Base-by-base conservation (phyloP, 495 filamentous ascomycete species). In the Tuber microsphaerosporum region DNA sequence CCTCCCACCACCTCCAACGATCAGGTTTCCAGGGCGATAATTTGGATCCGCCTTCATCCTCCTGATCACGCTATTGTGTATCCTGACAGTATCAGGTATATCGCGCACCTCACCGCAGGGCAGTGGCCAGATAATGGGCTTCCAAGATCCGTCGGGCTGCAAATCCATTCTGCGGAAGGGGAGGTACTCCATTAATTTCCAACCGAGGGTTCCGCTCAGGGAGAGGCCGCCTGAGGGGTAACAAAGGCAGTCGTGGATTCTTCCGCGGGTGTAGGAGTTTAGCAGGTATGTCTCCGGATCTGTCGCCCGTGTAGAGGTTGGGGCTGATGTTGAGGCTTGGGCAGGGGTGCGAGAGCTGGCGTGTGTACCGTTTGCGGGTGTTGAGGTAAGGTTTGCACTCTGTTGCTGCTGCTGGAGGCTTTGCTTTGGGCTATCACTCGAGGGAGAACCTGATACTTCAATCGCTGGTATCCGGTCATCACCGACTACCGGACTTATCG, bases 131-230 rank as follows among this genome's bases (percentile, higher is more conserved):
- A 89, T 84, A 75, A 96, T 94, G 0, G 91, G 90, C 78, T 91
- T 91, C 93, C 93, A 96, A 0, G 89, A 88, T 1, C 92, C 92
- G 75, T 94, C 90, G 3, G 86, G 73, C 71, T 89, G 87, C 31
- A 95, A 81, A 80, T 94, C 93, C 91, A 96, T 93, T 14, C 93
- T 88, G 1, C 92, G 88, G 85, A 95, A 94, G 0, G 93, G 93
- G 20, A 96, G 85, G 80, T 90, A 94, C 80, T 96, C 92, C 92
- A 95, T 94, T 44, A 93, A 83, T 37, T 89, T 90, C 93, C 93
- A 95, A 0, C 88, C 88, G 1, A 93, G 73, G 1, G 94, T 91
- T 0, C 90, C 89, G 1, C 83, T 61, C 34, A 81, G 75, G 1
- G 87, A 80, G 1, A 93, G 84, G 0, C 92, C 92, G 34, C 90